Evolutionary conservation across 352 stramenopile genomes (phyloP).

Genomic region (Phytophthora syringae): DNA sequence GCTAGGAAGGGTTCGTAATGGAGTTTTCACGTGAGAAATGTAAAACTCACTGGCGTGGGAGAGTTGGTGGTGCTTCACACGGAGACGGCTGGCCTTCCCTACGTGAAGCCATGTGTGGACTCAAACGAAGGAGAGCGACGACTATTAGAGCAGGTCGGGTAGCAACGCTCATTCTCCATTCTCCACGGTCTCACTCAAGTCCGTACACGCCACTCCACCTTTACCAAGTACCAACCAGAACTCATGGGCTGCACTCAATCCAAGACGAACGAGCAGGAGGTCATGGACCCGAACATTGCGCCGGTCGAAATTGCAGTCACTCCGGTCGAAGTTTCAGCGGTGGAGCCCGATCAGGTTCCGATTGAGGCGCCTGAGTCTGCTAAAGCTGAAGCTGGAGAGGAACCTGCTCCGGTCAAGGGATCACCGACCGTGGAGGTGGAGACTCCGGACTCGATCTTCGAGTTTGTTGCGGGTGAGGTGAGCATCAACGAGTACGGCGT

Average conservation of each 20-base stretch:
- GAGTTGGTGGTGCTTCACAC: neutral
- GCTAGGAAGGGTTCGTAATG: slow-evolving; percentile 17
- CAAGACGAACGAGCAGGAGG: slow-evolving; percentile 54
- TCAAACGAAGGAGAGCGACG: slow-evolving; percentile 9
- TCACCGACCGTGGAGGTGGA: slow-evolving; percentile 27
- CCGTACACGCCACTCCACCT: slow-evolving; percentile 1
- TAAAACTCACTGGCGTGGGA: slow-evolving; percentile 9
- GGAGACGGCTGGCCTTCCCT: slow-evolving; percentile 10
- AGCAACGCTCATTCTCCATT: slow-evolving; percentile 25
- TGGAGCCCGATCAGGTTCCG: neutral
- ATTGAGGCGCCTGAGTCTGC: neutral
- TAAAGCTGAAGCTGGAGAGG: slow-evolving; percentile 17
- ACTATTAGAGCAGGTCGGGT: neutral
- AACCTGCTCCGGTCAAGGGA: slow-evolving; percentile 20
- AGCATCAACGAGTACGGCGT: slow-evolving; percentile 57
- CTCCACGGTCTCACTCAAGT: slow-evolving; percentile 16
- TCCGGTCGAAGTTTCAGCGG: neutral
- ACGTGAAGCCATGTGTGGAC: slow-evolving; percentile 4
- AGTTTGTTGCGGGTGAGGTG: slow-evolving; percentile 54
- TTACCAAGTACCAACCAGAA: slow-evolving; percentile 2
- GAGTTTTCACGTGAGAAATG: slow-evolving; percentile 23
- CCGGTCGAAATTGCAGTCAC: neutral
- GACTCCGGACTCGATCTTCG: slow-evolving; percentile 23
- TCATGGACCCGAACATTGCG: slow-evolving; percentile 30
- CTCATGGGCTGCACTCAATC: slow-evolving; percentile 76